Conservation (phyloP, 805 yeast genomes). For the Clavispora vitiphila region DNA sequence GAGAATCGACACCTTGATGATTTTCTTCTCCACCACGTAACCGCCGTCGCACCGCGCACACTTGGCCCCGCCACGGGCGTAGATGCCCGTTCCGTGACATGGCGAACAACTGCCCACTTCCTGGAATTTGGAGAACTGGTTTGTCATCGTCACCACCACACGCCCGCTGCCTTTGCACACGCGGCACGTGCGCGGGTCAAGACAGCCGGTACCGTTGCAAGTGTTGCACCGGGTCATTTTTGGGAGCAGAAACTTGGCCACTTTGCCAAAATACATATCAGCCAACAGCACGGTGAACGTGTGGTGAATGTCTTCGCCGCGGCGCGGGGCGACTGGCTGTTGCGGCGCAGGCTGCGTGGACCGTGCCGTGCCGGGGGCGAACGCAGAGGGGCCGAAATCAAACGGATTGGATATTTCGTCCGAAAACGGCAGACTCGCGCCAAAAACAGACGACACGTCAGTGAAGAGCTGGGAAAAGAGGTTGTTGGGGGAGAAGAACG, state of each 20-base stretch:
- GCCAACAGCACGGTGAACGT: slow-evolving; percentile 46
- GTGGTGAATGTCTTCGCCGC: slow-evolving; percentile 47
- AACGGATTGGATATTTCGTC: background rate
- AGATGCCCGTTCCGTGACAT: slow-evolving; percentile 34
- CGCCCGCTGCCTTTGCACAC: slow-evolving; percentile 42
- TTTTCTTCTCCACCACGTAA: slow-evolving; percentile 42
- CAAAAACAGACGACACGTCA: slow-evolving; percentile 28
- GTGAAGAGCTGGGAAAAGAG: slow-evolving; percentile 35
- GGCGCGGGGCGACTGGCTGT: slow-evolving; percentile 1
- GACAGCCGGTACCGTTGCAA: slow-evolving; percentile 54
- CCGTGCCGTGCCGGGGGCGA: background rate
- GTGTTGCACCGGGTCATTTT: slow-evolving; percentile 43
- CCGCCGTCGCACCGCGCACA: slow-evolving; percentile 31
- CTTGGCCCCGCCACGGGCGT: slow-evolving; percentile 16
- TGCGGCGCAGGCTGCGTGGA: slow-evolving; percentile 7
- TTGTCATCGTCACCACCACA: slow-evolving; percentile 42
- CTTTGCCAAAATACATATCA: slow-evolving; percentile 57
- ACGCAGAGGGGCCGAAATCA: slow-evolving; percentile 1
- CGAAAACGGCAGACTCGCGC: slow-evolving; percentile 1
- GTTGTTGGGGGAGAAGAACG: slow-evolving; percentile 9
- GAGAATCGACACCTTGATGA: slow-evolving; percentile 47
- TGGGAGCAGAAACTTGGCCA: slow-evolving; percentile 49
- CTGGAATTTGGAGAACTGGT: slow-evolving; percentile 36
- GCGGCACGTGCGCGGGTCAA: slow-evolving; percentile 30
- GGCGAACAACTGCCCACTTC: slow-evolving; percentile 27